A percentile compares a stretch with the other conserved stretches of the same genome.
phyloP scores from a whole-genome alignment of 805 yeast genomes.

The Hanseniaspora clermontiae region DNA sequence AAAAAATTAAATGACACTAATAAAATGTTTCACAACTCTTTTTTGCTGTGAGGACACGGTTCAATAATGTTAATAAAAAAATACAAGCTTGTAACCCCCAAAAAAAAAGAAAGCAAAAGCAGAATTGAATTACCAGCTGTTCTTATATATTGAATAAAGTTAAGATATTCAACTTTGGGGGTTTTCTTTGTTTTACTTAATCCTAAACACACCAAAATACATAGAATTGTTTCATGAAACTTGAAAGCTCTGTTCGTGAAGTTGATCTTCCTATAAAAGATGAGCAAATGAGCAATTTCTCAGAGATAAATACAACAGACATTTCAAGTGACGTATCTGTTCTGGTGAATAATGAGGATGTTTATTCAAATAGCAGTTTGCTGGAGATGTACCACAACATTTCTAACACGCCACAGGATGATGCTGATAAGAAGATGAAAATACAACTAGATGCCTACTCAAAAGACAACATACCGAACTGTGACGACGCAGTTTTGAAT shows the following conservation, averaged over 20 bases:
- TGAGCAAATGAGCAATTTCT: background rate
- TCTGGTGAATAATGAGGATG: background rate
- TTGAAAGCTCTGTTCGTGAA: background rate
- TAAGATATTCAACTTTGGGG: too few relatives aligned
- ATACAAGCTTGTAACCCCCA: too few relatives aligned
- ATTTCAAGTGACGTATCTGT: background rate
- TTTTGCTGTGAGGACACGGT: too few relatives aligned
- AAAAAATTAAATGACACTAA: too few relatives aligned
- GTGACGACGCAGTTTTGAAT: background rate
- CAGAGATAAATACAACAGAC: background rate
- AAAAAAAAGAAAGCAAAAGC: too few relatives aligned
- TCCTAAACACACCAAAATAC: too few relatives aligned
- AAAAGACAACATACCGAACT: background rate
- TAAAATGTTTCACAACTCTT: too few relatives aligned
- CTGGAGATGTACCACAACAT: conserved; percentile 8
- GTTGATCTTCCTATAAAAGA: background rate
- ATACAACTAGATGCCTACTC: background rate
- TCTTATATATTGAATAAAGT: too few relatives aligned
- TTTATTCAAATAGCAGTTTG: conserved; percentile 7
- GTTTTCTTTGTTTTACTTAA: too few relatives aligned
- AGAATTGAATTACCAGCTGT: too few relatives aligned
- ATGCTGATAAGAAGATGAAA: background rate
- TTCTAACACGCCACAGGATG: background rate
- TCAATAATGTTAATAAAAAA: too few relatives aligned
- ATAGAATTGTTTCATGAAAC: background rate